These are phyloP conservation scores for Tulasnella sp. DNA, from an alignment of 768 basidiomycete species.

Conservation along the genomic window DNA sequence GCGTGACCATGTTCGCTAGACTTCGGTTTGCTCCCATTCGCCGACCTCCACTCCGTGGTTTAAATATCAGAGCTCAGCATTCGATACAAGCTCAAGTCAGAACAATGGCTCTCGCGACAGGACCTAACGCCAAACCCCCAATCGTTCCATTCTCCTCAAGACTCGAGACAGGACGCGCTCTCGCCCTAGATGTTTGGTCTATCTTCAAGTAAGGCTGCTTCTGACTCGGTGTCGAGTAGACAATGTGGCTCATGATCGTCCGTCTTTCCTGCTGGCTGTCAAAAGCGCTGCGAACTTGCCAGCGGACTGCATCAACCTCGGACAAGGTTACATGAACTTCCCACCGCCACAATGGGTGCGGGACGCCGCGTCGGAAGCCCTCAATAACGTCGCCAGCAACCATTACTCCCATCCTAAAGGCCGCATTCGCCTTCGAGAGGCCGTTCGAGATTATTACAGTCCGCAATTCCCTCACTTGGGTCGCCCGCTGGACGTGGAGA, in stretches of 20 bases:
- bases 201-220: slow-evolving; percentile 59
- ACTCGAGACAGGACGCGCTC: slow-evolving; percentile 59
- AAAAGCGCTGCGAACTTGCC: slow-evolving; percentile 78
- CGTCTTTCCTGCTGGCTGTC: not conserved
- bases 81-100: not conserved
- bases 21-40: not conserved
- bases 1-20: not conserved
- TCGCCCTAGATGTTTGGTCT: slow-evolving; percentile 82
- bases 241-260: not conserved
- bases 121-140: slow-evolving; percentile 5
- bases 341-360: slow-evolving; percentile 70
- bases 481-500: slow-evolving; percentile 66
- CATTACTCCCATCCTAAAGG: slow-evolving; percentile 92
- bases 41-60: not conserved
- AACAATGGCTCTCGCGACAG: slow-evolving; percentile 2
- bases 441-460: slow-evolving; percentile 55
- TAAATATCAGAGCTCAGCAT: not conserved
- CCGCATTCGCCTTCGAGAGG: slow-evolving; percentile 73
- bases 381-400: slow-evolving; percentile 50
- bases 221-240: slow-evolving; percentile 4
- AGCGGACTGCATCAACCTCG: slow-evolving; percentile 86
- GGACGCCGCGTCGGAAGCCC: slow-evolving; percentile 58
- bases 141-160: slow-evolving; percentile 62
- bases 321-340: slow-evolving; percentile 93
- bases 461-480: slow-evolving; percentile 26